These are phyloP conservation scores for Aspergillus pseudoglaucus DNA, from an alignment of 2,329 filamentous ascomycete genomes.

Conservation along the genomic window DNA sequence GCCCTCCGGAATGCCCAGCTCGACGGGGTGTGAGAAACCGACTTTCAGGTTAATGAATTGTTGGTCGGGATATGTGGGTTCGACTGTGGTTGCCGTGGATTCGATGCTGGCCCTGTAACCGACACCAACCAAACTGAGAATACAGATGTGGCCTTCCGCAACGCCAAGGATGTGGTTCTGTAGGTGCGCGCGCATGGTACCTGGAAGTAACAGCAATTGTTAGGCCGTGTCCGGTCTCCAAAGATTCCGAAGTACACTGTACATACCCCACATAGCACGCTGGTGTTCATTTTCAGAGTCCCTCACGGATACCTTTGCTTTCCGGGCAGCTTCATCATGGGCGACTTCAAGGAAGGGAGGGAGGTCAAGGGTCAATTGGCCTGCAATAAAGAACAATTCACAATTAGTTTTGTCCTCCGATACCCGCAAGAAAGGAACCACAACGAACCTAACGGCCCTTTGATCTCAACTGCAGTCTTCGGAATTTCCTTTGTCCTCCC, in stretches of 20 bases:
- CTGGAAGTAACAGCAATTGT: constrained; percentile 41
- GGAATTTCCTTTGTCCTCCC: constrained; percentile 57
- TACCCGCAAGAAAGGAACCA: constrained; percentile 13
- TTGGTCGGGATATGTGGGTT: constrained; percentile 68
- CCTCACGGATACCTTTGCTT: constrained; percentile 62
- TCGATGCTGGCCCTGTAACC: constrained; percentile 90
- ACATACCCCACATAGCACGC: constrained; percentile 92
- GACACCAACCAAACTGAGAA: constrained; percentile 87
- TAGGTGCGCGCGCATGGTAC: constrained; percentile 82
- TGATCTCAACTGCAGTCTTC: constrained; percentile 62
- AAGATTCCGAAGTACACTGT: neutral
- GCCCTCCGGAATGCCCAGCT: constrained; percentile 74
- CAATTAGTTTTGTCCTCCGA: neutral
- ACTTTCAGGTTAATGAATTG: constrained; percentile 90
- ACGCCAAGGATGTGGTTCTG: constrained; percentile 89
- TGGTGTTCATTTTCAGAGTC: constrained; percentile 66
- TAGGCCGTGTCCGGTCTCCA: constrained; percentile 5
- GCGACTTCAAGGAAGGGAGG: constrained; percentile 69
- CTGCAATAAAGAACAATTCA: constrained; percentile 34
- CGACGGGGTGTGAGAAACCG: constrained; percentile 92
- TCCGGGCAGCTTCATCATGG: constrained; percentile 57
- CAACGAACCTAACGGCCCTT: constrained; percentile 66
- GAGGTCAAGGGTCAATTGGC: constrained; percentile 70
- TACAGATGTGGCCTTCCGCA: constrained; percentile 90
- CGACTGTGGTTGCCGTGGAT: constrained; percentile 60